Evolutionary conservation across 441 rosid genomes (phyloP), one percentile per base, ranked within the genome.

Genomic region (Theobroma grandiflorum): DNA sequence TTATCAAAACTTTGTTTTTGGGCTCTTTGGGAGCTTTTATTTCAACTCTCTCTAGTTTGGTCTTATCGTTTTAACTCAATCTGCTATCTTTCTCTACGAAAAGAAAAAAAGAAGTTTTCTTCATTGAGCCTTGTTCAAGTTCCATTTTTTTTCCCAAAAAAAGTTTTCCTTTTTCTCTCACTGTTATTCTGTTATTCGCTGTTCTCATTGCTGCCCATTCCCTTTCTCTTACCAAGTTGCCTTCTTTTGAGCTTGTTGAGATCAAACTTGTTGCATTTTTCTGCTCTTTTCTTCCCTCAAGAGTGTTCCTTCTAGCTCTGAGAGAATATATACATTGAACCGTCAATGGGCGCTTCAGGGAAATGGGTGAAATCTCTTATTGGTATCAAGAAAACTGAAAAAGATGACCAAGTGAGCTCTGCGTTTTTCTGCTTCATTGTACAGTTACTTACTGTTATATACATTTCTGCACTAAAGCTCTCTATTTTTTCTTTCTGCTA

Each of bases 331-430:
- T 68, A 20, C 37, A 8, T 68, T 68, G 55, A 43, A 45, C 55
- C 22, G 8, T 11, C 35, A 2, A 76, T 76, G 97, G 98, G 98
- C 85, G 95, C 91, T 76, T 90, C 99, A 68, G 99, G 98, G 43
- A 96, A 91, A 85, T 96, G 99, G 99, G 91, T 96, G 9, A 95
- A 91, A 80, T 90, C 98, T 40, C 85, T 94, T 57, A 89, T 92
- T 7, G 93, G 95, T 75, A 90, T 90, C 37, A 93, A 89, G 79
- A 96, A 91, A 82, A 75, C 87, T 3, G 94, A 90, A 74, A 92
- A 91, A 20, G 93, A 91, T 9, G 92, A 92, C 69, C 78, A 31
- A 50, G 99, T 94, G 79, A 86, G 93, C 79, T 57, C 4, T 82
- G 45, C 3, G 6, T 3, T 22, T 69, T 55, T 69, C 4, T 18